Evolutionary conservation across 352 stramenopile genomes (phyloP).

Genomic region (Thraustotheca clavata): DNA sequence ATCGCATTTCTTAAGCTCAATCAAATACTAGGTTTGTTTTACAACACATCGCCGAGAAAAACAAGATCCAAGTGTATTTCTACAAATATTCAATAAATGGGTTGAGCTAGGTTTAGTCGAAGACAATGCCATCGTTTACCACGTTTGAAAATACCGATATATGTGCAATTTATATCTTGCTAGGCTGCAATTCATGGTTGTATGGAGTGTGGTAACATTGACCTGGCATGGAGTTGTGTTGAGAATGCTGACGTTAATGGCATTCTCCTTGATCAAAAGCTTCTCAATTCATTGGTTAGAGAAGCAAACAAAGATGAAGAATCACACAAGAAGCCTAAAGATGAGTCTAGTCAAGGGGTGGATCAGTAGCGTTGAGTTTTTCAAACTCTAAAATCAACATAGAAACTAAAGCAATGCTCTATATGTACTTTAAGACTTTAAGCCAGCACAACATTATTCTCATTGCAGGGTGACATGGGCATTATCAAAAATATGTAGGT

Average conservation of each 20-base stretch:
- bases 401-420: too few species aligned
- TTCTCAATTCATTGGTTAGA: neutral
- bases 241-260: neutral
- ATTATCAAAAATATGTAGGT: too few species aligned
- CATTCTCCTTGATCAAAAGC: neutral
- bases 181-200: slow-evolving; percentile 15
- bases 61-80: slow-evolving; percentile 4
- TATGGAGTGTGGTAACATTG: neutral
- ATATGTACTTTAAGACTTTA: too few species aligned
- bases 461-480: too few species aligned
- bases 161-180: neutral
- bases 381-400: too few species aligned
- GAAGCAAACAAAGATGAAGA: neutral
- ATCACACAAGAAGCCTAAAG: too few species aligned
- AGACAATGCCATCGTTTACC: slow-evolving; percentile 19
- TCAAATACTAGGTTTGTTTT: slow-evolving; percentile 9
- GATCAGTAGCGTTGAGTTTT: too few species aligned
- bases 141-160: neutral
- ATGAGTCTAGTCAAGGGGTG: too few species aligned
- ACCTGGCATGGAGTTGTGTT: slow-evolving; percentile 2
- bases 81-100: neutral
- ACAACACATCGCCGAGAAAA: neutral
- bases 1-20: neutral
- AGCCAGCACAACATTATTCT: too few species aligned
- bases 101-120: neutral